Percentiles rank a stretch among this genome's conserved stretches.
Conservation (phyloP, 2,329 filamentous ascomycete genomes). For the Ceratocystis cubensis region DNA sequence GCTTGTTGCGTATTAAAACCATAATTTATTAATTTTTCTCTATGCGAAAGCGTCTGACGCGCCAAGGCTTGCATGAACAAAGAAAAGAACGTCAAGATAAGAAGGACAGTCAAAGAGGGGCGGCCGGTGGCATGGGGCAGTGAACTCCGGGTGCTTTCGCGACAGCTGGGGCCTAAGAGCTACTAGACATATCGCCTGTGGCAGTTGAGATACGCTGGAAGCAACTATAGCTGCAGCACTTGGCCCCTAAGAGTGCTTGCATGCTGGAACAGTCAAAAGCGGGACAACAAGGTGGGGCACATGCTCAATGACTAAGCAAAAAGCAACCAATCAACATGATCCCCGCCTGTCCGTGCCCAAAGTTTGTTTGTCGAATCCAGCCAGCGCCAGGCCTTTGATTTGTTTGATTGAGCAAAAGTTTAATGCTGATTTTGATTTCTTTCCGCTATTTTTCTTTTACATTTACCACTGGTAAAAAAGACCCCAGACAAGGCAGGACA, state of each 20-base stretch:
- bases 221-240: too few relatives aligned
- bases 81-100: not conserved
- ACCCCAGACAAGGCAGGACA: not conserved
- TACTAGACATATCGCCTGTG: too few relatives aligned
- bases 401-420: slow-evolving; percentile 8
- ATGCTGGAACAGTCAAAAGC: not conserved
- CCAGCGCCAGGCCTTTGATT: slow-evolving; percentile 1
- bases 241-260: too few relatives aligned
- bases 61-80: not conserved
- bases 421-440: slow-evolving; percentile 9
- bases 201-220: too few relatives aligned
- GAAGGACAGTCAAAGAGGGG: not conserved
- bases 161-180: not conserved
- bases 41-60: slow-evolving; percentile 1
- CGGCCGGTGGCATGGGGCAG: not conserved
- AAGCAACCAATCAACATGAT: slow-evolving; percentile 12
- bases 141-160: too few relatives aligned
- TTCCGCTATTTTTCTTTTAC: slow-evolving; percentile 11
- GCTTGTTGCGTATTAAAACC: not conserved
- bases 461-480: not conserved
- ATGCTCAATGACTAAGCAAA: slow-evolving; percentile 12
- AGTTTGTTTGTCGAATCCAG: slow-evolving; percentile 13
- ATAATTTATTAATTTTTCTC: not conserved
- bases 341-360: slow-evolving; percentile 15
- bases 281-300: slow-evolving; percentile 12